These are phyloP conservation scores for Physcomitrellopsis africana DNA, from an alignment of 225 moss, liverwort and hornwort species.

Conservation along the genomic window DNA sequence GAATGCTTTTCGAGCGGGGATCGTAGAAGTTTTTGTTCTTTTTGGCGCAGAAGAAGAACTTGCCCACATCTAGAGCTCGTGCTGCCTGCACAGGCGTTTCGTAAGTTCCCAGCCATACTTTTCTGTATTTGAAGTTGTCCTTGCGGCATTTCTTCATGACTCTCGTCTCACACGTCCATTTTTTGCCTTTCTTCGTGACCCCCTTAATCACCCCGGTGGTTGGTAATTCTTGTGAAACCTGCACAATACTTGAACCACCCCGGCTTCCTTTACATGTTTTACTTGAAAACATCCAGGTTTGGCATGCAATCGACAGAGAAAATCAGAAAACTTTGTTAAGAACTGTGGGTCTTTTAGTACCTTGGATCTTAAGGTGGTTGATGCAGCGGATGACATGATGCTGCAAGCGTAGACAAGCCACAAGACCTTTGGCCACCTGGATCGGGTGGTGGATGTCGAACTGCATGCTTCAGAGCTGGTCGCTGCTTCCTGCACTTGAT, in stretches of 20 bases:
- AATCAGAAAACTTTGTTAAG: background rate
- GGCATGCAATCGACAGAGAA: background rate
- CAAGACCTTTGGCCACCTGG: constrained; percentile 32
- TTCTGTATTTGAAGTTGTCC: constrained; percentile 7
- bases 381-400: constrained; percentile 21
- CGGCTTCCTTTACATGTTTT: too few species aligned
- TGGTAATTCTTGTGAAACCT: constrained; percentile 13
- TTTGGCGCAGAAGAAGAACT: constrained; percentile 32
- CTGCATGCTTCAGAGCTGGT: background rate
- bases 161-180: constrained; percentile 19
- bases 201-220: constrained; percentile 15
- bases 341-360: constrained; percentile 9
- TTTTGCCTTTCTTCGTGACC: constrained; percentile 26
- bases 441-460: constrained; percentile 4
- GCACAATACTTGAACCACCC: background rate
- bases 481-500: background rate
- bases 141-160: constrained; percentile 28
- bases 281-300: too few species aligned
- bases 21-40: constrained; percentile 26
- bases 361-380: constrained; percentile 28
- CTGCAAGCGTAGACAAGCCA: constrained; percentile 29
- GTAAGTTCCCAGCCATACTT: constrained; percentile 42
- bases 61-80: constrained; percentile 34
- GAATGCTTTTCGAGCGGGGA: constrained; percentile 7
- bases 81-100: constrained; percentile 27